Evolutionary conservation across 2,329 filamentous ascomycete species (phyloP).

Genomic region (Aspergillus puulaauensis): DNA sequence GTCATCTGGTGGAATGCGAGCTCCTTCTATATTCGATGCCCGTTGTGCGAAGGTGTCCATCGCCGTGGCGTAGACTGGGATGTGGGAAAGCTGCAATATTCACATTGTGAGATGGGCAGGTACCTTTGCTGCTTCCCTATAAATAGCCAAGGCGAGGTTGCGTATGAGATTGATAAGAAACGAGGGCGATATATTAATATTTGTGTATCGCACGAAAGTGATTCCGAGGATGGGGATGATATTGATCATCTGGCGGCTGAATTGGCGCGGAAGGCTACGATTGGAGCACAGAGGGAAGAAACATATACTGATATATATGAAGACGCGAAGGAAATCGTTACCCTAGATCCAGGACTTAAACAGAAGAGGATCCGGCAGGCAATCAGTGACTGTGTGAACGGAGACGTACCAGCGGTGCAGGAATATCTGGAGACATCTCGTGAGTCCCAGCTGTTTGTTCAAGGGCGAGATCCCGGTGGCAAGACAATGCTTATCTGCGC

Average conservation of each 20-base stretch:
- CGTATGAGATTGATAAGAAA: constrained; percentile 16
- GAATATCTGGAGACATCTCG: constrained; percentile 11
- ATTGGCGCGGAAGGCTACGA: constrained; percentile 1
- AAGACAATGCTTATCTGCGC: constrained; percentile 11
- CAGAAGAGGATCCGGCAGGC: neutral
- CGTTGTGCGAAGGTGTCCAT: constrained; percentile 10
- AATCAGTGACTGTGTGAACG: neutral
- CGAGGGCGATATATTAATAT: constrained; percentile 12
- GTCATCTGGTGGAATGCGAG: constrained; percentile 12
- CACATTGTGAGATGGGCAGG: constrained; percentile 7
- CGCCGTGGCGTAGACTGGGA: constrained; percentile 5
- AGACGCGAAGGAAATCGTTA: no score
- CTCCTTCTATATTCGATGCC: constrained; percentile 8
- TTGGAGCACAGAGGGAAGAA: neutral
- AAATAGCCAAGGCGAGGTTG: neutral
- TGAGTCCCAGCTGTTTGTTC: constrained; percentile 7
- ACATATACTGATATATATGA: no score
- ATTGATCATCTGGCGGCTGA: constrained; percentile 1
- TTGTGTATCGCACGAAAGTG: neutral
- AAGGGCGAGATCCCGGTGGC: neutral
- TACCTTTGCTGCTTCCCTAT: constrained; percentile 12
- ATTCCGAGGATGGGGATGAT: constrained; percentile 1
- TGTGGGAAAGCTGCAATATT: neutral
- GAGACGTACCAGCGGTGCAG: neutral
- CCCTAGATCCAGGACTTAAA: neutral